phyloP scores from a whole-genome alignment of 805 yeast species.

The Kazachstania bromeliacearum region DNA sequence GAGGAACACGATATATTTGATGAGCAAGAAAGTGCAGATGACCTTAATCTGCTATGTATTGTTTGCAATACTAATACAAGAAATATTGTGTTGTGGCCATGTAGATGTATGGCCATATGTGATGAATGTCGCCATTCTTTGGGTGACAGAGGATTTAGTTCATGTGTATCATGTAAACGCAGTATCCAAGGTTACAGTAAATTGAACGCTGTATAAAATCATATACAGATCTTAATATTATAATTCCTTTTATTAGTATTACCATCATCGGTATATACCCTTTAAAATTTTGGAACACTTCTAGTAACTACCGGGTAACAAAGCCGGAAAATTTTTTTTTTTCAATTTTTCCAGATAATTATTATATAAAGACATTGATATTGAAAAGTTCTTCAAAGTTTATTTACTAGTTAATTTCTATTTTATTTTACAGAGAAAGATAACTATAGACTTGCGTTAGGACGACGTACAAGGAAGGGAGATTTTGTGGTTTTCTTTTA shows the following conservation, averaged over 20 bases:
- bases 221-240: too few species aligned
- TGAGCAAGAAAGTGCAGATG: conserved; percentile 22
- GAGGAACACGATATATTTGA: conserved; percentile 1
- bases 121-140: conserved; percentile 71
- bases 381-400: neutral
- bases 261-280: too few species aligned
- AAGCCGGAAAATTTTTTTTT: too few species aligned
- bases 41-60: conserved; percentile 48
- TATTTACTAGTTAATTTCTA: neutral
- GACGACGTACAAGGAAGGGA: conserved; percentile 15
- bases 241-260: too few species aligned
- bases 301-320: too few species aligned
- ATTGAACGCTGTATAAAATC: conserved; percentile 23
- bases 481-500: conserved; percentile 17
- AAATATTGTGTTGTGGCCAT: conserved; percentile 85
- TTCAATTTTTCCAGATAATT: too few species aligned
- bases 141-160: conserved; percentile 60
- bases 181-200: conserved; percentile 51
- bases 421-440: conserved; percentile 4
- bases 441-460: conserved; percentile 25
- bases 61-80: conserved; percentile 71
- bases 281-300: too few species aligned
- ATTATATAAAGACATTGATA: conserved; percentile 2
- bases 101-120: conserved; percentile 81
- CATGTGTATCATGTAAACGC: conserved; percentile 79